Evolutionary conservation across 106 monocot species (phyloP).

Genomic region (Dendrobium huoshanense): DNA sequence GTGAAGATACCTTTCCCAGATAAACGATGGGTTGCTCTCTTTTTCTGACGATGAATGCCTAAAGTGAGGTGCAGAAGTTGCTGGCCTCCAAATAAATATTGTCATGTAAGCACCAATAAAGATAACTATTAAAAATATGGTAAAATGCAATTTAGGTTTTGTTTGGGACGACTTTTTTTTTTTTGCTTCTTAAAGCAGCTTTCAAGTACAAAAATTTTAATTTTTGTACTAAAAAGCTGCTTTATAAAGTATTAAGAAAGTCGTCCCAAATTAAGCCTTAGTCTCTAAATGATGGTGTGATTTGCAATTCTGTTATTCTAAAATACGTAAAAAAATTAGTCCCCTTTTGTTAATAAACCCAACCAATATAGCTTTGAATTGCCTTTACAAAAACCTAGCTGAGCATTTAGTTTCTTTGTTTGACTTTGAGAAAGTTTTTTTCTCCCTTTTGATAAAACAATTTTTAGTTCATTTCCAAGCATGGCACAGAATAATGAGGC

Average conservation of each 20-base stretch:
- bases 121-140: not conserved
- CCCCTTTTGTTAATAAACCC: not conserved
- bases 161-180: no score
- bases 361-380: not conserved
- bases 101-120: not conserved
- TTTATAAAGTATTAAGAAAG: no score
- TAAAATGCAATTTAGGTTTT: not conserved
- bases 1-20: conserved; percentile 33
- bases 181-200: no score
- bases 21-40: conserved; percentile 18
- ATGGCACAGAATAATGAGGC: not conserved
- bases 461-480: not conserved
- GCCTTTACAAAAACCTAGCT: not conserved
- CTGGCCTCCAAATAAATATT: conserved; percentile 14
- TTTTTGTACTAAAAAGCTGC: no score
- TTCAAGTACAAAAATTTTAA: no score
- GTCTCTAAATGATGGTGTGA: not conserved
- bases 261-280: no score
- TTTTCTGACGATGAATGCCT: conserved; percentile 11
- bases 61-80: conserved; percentile 10
- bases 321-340: not conserved
- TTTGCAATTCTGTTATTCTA: not conserved
- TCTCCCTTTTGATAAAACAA: not conserved
- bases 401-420: not conserved
- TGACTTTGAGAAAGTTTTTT: not conserved